phyloP scores from a whole-genome alignment of 495 filamentous ascomycete genomes.

The Hyaloscypha variabilis region DNA sequence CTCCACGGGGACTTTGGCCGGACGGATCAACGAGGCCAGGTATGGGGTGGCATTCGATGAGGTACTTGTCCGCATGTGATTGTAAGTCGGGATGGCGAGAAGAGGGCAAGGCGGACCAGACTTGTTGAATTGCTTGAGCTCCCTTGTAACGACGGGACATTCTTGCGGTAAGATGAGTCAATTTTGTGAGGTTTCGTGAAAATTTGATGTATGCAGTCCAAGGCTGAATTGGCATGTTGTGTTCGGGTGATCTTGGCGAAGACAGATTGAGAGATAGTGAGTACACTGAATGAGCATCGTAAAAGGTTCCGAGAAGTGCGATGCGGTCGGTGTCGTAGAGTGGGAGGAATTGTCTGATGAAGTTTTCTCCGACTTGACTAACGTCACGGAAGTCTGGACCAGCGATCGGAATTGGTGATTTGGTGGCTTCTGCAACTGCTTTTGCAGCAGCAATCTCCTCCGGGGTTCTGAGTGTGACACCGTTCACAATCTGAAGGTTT shows the following conservation, averaged over 20 bases:
- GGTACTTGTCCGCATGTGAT: slow-evolving; percentile 65
- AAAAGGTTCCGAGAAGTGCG: slow-evolving; percentile 64
- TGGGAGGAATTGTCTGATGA: slow-evolving; percentile 73
- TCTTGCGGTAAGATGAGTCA: slow-evolving; percentile 59
- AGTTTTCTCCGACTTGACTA: slow-evolving; percentile 70
- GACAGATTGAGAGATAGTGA: slow-evolving; percentile 69
- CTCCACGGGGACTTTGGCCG: slow-evolving; percentile 63
- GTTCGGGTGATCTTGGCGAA: slow-evolving; percentile 53
- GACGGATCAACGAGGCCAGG: slow-evolving; percentile 70
- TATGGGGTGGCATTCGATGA: slow-evolving; percentile 80
- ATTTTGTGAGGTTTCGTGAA: slow-evolving; percentile 78
- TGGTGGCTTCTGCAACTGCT: slow-evolving; percentile 40
- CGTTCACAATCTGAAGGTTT: slow-evolving; percentile 70
- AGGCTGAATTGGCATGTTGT: slow-evolving; percentile 35
- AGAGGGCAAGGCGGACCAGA: slow-evolving; percentile 70
- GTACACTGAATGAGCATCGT: slow-evolving; percentile 78
- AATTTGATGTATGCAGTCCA: slow-evolving; percentile 80
- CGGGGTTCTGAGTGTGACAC: slow-evolving; percentile 67
- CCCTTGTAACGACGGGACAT: slow-evolving; percentile 70
- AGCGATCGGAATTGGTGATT: slow-evolving; percentile 67
- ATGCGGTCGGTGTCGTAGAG: slow-evolving; percentile 75
- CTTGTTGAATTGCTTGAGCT: slow-evolving; percentile 61
- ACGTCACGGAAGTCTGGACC: slow-evolving; percentile 76
- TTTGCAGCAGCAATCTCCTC: slow-evolving; percentile 61
- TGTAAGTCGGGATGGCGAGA: slow-evolving; percentile 75